Base-by-base conservation (phyloP, 495 filamentous ascomycete species). In the Penicillium bialowiezense region DNA sequence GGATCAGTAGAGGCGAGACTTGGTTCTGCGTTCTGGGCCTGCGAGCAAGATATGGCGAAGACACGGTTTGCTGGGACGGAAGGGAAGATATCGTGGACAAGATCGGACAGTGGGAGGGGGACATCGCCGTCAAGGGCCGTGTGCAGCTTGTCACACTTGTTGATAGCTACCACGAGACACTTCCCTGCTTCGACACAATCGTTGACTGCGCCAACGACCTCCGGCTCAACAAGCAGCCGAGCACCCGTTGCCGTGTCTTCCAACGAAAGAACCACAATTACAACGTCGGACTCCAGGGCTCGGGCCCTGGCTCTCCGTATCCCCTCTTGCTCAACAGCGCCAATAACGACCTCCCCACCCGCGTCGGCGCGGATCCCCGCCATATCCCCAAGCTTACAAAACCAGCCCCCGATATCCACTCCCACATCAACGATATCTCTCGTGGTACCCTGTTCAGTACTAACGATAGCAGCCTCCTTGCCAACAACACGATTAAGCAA, bases 401-500 rank as follows among this genome's bases (percentile, higher is more conserved):
- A 83, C 70, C 85, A 98, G 0, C 93, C 93, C 0, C 86, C 84
- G 34, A 98, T 77, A 68, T 98, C 95, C 12, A 98, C 76, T 17
- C 88, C 88, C 1, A 95, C 86, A 67, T 97, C 93, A 14, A 98
- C 85, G 21, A 97, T 85, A 76, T 97, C 95, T 31, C 93, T 72
- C 1, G 93, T 98, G 0, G 93, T 98, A 0, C 93, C 93, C 24
- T 88, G 89, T 62, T 97, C 92, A 0, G 80, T 74, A 36, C 90
- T 96, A 3, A 97, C 95, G 62, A 98, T 98, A 15, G 89, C 90
- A 0, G 93, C 95, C 60, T 98, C 91, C 41, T 91, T 75, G 2
- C 91, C 91, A n/a, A 96, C 89, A 53, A 98, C 76, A 42, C 80
- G 73, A 69, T 98, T 98, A 60, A 98, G 79, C 47, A 98, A 70